Conservation (phyloP, 345 rosid genomes). For the Salix caprea region DNA sequence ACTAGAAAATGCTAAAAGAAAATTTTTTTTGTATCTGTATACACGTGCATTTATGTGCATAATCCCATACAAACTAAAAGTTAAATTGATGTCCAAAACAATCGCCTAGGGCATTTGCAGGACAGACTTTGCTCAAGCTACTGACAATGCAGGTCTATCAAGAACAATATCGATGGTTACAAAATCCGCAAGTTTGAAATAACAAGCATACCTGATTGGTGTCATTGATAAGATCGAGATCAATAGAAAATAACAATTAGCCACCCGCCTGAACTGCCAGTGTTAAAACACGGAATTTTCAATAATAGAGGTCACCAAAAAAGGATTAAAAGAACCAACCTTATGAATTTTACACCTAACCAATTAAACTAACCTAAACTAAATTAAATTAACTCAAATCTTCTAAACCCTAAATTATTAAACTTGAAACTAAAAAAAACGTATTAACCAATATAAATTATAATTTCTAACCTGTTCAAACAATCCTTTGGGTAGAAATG, state of each 20-base stretch:
- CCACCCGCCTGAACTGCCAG: conserved; percentile 99
- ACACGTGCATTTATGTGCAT: not conserved
- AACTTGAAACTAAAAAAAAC: not conserved
- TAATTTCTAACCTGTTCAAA: conserved; percentile 82
- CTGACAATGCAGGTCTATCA: not conserved
- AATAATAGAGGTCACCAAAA: conserved; percentile 16
- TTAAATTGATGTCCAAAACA: not conserved
- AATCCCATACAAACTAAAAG: not conserved
- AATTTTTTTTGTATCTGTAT: not conserved
- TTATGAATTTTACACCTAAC: not conserved
- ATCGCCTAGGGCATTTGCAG: not conserved
- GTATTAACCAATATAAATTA: not conserved
- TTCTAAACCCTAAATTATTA: not conserved
- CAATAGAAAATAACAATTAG: conserved; percentile 88
- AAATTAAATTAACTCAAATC: not conserved
- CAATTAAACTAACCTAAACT: not conserved
- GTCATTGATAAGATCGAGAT: conserved; percentile 92
- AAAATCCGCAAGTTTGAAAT: conserved; percentile 1
- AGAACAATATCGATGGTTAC: not conserved
- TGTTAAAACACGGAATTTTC: conserved; percentile 32
- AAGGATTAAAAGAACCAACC: not conserved
- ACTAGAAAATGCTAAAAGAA: not conserved
- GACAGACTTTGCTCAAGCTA: not conserved
- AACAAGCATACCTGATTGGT: conserved; percentile 69
- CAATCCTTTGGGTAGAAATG: conserved; percentile 93